Conservation (phyloP, 2,329 filamentous ascomycete genomes). For the Annulohypoxylon truncatum region DNA sequence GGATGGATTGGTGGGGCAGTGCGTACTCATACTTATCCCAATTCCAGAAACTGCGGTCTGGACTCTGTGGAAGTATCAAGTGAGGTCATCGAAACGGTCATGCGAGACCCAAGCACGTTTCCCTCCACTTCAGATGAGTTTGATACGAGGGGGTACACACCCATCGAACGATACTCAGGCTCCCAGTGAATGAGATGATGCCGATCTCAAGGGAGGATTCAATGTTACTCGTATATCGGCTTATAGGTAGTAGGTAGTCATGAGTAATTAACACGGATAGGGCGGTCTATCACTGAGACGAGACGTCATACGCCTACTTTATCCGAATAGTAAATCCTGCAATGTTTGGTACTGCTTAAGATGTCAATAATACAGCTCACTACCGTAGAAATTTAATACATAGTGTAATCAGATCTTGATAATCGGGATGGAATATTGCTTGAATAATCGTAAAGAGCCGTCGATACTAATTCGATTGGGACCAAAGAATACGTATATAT, state of each 20-base stretch:
- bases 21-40: neutral
- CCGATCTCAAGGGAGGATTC: neutral
- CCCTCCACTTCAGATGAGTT: constrained; percentile 4
- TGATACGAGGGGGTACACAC: neutral
- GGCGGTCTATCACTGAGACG: neutral
- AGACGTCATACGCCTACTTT: too few species aligned
- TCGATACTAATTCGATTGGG: too few species aligned
- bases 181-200: neutral
- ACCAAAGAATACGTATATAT: too few species aligned
- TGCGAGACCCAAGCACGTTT: constrained; percentile 9
- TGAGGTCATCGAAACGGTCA: constrained; percentile 36
- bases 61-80: constrained; percentile 34
- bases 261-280: neutral
- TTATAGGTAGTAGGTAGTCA: neutral
- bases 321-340: too few species aligned
- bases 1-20: constrained; percentile 26
- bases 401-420: too few species aligned
- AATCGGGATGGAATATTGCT: too few species aligned
- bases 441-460: too few species aligned
- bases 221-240: neutral
- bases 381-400: too few species aligned
- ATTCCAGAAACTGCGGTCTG: neutral
- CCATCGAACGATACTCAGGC: neutral
- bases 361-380: too few species aligned
- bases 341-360: too few species aligned